These are phyloP conservation scores for Alternaria postmessia DNA, from an alignment of 2,329 filamentous ascomycete species.

Conservation along the genomic window DNA sequence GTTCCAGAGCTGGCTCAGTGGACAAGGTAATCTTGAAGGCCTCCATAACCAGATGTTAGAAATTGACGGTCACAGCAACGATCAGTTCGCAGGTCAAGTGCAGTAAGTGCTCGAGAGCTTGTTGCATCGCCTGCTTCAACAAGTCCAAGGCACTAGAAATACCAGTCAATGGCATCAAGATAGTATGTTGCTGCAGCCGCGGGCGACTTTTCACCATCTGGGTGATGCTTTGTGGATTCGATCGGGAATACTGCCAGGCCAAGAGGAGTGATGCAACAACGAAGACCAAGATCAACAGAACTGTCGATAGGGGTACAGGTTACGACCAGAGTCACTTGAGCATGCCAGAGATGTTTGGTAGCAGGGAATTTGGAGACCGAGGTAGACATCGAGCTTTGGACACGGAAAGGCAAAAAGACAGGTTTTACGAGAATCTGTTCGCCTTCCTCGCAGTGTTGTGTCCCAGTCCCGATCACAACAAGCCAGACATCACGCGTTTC, in stretches of 20 bases:
- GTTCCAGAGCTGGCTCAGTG: conserved; percentile 22
- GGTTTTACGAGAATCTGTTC: conserved; percentile 8
- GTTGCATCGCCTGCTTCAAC: conserved; percentile 19
- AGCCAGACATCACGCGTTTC: conserved; percentile 14
- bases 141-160: not conserved
- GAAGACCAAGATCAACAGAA: not conserved
- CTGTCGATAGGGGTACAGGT: not conserved
- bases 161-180: not conserved
- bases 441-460: conserved; percentile 28
- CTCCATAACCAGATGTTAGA: not conserved
- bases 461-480: conserved; percentile 9
- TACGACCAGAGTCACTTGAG: not conserved
- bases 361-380: not conserved
- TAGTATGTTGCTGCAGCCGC: conserved; percentile 44
- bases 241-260: conserved; percentile 31
- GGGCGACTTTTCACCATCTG: conserved; percentile 45
- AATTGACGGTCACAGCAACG: not conserved
- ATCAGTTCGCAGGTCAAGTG: conserved; percentile 19
- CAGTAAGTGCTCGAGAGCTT: conserved; percentile 16
- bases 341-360: not conserved
- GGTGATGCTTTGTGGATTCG: conserved; percentile 46
- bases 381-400: not conserved
- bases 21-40: not conserved
- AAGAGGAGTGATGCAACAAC: conserved; percentile 13
- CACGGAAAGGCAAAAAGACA: not conserved